Evolutionary conservation across 106 monocot species (phyloP), one percentile per base, ranked within the genome.

Genomic region (Phalaenopsis aphrodite): DNA sequence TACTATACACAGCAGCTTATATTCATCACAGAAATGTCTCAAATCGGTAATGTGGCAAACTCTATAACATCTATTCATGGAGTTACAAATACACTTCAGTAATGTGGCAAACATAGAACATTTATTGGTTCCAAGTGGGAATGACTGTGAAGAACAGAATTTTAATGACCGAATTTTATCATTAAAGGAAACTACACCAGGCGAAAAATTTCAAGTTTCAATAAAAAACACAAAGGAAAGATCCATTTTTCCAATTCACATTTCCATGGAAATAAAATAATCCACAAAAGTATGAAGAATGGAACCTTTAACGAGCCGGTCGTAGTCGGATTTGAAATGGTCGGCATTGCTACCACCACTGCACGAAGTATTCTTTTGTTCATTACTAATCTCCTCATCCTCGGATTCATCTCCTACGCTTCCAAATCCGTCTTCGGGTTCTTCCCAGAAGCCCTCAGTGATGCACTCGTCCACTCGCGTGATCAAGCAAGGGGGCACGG

Each of bases 371-470:
- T 75, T 46, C 8, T 6, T 75, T 21, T 21, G 75, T 48, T 46
- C 75, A 5, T 45, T 47, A 46, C 7, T 7, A 8, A 46, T 24
- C 45, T 48, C 18, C 45, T 45, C 47, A 4, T 23, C 23, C 38
- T 48, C 75, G 10, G 41, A 46, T 75, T 48, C 47, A 75, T 48
- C 75, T 41, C 21, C 19, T 48, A 24, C 75, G 48, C 47, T 75
- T 37, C 18, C 47, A 23, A 16, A 47, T 46, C 75, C 47, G 21
- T 18, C 47, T n/a, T 75, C 47, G 75, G 75, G 47, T 24, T 75
- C 75, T 75, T 75, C 75, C 75, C 75, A 75, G 75, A 75, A 45
- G 10, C 24, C 47, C 23, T 48, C 75, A 1, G 46, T 6, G n/a
- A 48, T 75, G 47, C 19, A 23, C 18, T 75, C n/a, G 23, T 21